Evolutionary conservation across 305 asterid genomes (phyloP).

Genomic region (Solanum hybrid): DNA sequence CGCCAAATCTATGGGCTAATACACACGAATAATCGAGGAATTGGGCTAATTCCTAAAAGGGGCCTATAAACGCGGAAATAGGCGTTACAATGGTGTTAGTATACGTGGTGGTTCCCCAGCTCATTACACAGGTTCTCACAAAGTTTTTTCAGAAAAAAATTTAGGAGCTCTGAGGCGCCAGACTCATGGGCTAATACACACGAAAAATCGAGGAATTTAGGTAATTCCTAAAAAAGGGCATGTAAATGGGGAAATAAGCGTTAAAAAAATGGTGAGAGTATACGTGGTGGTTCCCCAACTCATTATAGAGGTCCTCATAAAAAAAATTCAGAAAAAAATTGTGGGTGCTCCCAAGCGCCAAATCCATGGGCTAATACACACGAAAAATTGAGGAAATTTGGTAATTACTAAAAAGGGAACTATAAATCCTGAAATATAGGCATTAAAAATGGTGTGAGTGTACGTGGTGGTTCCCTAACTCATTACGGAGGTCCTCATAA

Average conservation of each 20-base stretch:
- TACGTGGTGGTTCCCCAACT: not conserved
- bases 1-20: too few species aligned
- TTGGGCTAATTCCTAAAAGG: not conserved
- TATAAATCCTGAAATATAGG: too few species aligned
- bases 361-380: not conserved
- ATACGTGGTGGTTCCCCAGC: not conserved
- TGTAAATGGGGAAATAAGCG: not conserved
- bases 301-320: too few species aligned
- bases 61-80: not conserved
- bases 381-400: fast-evolving
- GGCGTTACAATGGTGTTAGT: not conserved
- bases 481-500: not conserved
- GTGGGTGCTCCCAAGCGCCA: not conserved
- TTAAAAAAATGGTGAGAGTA: not conserved
- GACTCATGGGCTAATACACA: not conserved
- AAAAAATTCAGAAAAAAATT: too few species aligned
- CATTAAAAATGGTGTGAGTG: too few species aligned
- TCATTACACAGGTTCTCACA: too few species aligned
- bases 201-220: not conserved
- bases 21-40: not conserved
- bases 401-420: not conserved
- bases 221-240: too few species aligned
- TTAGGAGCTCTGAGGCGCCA: fast-evolving
- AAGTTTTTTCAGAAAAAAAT: too few species aligned
- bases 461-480: not conserved